Evolutionary conservation across 768 basidiomycete genomes (phyloP), one percentile per base, ranked within the genome.

Genomic region (Suillus cothurnatus): DNA sequence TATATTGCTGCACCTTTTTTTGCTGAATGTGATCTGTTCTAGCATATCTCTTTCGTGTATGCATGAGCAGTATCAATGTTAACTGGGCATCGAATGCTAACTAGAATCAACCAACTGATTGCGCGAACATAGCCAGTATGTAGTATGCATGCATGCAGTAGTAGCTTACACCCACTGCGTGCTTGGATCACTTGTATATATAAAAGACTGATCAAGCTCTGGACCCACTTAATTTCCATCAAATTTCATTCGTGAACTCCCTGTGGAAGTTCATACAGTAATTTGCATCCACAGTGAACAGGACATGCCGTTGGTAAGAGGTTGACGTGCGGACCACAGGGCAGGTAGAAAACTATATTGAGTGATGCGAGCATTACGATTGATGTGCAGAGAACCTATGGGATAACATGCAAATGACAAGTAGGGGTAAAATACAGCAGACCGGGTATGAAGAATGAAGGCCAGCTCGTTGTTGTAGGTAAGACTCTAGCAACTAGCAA

Each of bases 351-450:
- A 68, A 70, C 63, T 70, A 69, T 61, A 67, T 73, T 72, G 76
- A 66, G 67, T 68, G 77, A 76, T 79, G 77, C 67, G 67, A 77
- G 74, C 73, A 78, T 75, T 74, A 79, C 72, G 78, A 74, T 78
- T 78, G 73, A 74, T 66, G 64, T 76, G 76, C 71, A 71, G 67
- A 70, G 76, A 71, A 66, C 69, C 71, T 66, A 70, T 74, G 77
- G 74, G 76, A 81, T 74, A 76, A 72, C 73, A 76, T 77, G 77
- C 72, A 69, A 76, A 70, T 72, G 66, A 71, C 70, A 72, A 70
- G 41, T 32, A 63, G 73, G 52, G 80, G 76, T 81, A 80, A 81
- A 76, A 74, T 80, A 80, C 80, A 80, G 72, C 71, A 67, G 75
- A 73, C 77, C 70, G 74, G 81, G 82, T 80, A 81, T 81, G 69